Percentiles rank a stretch among this genome's conserved stretches.
These are phyloP conservation scores for Pythium insidiosum DNA, from an alignment of 352 stramenopile species.

Conservation along the genomic window DNA sequence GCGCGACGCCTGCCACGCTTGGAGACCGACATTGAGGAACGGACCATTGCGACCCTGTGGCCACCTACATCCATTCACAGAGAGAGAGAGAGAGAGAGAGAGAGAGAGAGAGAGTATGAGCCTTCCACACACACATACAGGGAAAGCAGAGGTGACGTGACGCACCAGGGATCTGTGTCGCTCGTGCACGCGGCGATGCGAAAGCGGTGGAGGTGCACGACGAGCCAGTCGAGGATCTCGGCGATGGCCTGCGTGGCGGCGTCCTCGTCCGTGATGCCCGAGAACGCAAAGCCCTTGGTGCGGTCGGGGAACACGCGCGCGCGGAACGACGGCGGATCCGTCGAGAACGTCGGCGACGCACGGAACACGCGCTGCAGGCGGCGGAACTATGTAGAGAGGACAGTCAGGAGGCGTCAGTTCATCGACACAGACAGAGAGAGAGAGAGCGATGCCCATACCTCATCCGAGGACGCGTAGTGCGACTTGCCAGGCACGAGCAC, in stretches of 20 bases:
- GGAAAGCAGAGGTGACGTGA: not conserved
- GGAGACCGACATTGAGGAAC: slow-evolving; percentile 77
- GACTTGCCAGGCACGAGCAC: slow-evolving; percentile 65
- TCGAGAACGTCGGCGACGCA: slow-evolving; percentile 2
- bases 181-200: slow-evolving; percentile 63
- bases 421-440: not conserved
- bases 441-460: slow-evolving; percentile 16
- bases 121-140: too few relatives aligned
- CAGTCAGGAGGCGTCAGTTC: slow-evolving; percentile 9
- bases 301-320: slow-evolving; percentile 61
- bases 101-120: not conserved
- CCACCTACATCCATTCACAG: slow-evolving; percentile 29
- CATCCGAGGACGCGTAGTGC: slow-evolving; percentile 44
- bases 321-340: slow-evolving; percentile 15
- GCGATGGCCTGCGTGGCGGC: slow-evolving; percentile 78
- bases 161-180: slow-evolving; percentile 63
- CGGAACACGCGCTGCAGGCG: too few relatives aligned
- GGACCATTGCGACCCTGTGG: slow-evolving; percentile 81
- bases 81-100: not conserved
- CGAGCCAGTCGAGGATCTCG: slow-evolving; percentile 81
- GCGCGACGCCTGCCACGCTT: slow-evolving; percentile 69
- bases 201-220: slow-evolving; percentile 80
- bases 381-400: too few relatives aligned
- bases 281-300: slow-evolving; percentile 76
- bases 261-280: slow-evolving; percentile 87